These are phyloP conservation scores for Phaeotremella fagi DNA, from an alignment of 768 basidiomycete species.

Conservation along the genomic window DNA sequence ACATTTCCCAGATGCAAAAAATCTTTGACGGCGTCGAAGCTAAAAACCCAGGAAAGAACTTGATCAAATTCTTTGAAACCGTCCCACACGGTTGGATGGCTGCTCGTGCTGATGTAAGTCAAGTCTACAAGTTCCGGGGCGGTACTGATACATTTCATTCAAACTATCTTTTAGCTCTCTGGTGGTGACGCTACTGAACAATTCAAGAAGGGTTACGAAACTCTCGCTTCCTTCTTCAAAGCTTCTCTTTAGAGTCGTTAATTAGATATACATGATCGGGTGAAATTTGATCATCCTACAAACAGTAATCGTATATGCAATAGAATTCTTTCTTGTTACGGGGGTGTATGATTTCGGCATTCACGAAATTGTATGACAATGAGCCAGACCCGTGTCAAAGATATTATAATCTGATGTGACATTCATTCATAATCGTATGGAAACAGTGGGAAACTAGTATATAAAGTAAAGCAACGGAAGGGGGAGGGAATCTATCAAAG, in stretches of 20 bases:
- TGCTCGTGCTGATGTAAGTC: slow-evolving; percentile 41
- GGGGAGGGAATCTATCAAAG: too few relatives aligned
- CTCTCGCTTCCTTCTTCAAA: neutral
- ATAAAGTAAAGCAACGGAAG: too few relatives aligned
- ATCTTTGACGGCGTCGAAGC: slow-evolving; percentile 14
- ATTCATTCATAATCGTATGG: too few relatives aligned
- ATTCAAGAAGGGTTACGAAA: neutral
- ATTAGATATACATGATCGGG: neutral
- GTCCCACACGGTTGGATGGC: slow-evolving; percentile 37
- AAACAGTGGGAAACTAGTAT: too few relatives aligned
- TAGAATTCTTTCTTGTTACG: too few relatives aligned
- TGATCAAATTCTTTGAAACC: slow-evolving; percentile 24
- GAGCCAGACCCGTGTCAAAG: too few relatives aligned
- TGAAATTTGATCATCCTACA: too few relatives aligned
- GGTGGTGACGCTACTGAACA: neutral
- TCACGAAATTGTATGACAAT: too few relatives aligned
- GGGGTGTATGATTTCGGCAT: too few relatives aligned
- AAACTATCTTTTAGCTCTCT: neutral
- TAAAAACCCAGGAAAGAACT: slow-evolving; percentile 34
- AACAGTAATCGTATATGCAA: too few relatives aligned
- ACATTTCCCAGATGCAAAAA: neutral
- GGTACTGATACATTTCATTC: neutral
- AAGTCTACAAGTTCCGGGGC: neutral
- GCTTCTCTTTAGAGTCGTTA: neutral
- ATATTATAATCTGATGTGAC: too few relatives aligned